Percentiles rank a stretch among this genome's conserved stretches.
These are phyloP conservation scores for Aspergillus sp. DNA, from an alignment of 2,329 filamentous ascomycete genomes.

Conservation along the genomic window DNA sequence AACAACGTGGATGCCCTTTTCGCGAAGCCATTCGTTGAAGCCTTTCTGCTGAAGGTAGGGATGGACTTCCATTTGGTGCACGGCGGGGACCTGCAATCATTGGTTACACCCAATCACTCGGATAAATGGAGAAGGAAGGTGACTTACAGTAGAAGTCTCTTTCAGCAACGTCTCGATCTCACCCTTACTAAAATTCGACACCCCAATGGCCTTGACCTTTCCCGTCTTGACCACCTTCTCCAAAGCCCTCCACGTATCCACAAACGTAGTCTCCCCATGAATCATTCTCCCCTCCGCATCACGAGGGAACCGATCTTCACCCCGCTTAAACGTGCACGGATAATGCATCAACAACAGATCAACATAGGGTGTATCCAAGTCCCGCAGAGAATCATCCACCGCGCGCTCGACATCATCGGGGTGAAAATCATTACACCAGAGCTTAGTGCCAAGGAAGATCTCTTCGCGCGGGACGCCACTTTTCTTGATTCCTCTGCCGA, in stretches of 20 bases:
- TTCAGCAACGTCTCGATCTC: conserved; percentile 41
- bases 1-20: conserved; percentile 57
- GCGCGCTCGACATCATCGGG: conserved; percentile 62
- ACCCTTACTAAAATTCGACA: conserved; percentile 30
- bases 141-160: conserved; percentile 14
- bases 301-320: conserved; percentile 33
- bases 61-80: conserved; percentile 67
- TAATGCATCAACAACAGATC: conserved; percentile 68
- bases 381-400: conserved; percentile 59
- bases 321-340: conserved; percentile 20
- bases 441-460: conserved; percentile 54
- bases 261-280: conserved; percentile 56
- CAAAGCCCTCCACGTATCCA: conserved; percentile 36
- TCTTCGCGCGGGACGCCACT: conserved; percentile 58
- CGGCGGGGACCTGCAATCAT: conserved; percentile 49
- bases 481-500: conserved; percentile 62
- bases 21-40: conserved; percentile 54
- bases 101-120: conserved; percentile 35
- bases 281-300: conserved; percentile 57
- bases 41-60: conserved; percentile 54
- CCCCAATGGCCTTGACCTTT: conserved; percentile 33
- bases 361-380: conserved; percentile 63
- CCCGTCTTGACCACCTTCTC: conserved; percentile 28
- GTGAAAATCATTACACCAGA: conserved; percentile 62
- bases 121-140: background rate